These are phyloP conservation scores for Paramecium bursaria DNA, from an alignment of 73 alveolate species.

Conservation along the genomic window DNA sequence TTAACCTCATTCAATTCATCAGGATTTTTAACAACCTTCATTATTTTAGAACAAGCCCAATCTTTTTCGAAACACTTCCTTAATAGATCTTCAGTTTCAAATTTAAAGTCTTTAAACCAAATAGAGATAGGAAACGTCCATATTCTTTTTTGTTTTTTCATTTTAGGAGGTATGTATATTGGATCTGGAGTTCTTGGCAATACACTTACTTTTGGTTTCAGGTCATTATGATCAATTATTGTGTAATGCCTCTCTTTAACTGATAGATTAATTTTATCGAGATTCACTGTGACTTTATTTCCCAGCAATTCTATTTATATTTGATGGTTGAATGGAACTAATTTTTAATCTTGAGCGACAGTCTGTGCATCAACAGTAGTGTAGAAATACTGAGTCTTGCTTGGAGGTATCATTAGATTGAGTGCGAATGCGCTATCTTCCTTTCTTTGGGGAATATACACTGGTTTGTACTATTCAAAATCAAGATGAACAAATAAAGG, in stretches of 20 bases:
- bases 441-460: slow-evolving; percentile 32
- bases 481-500: slow-evolving; percentile 78
- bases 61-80: slow-evolving; percentile 74
- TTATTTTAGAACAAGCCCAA: slow-evolving; percentile 67
- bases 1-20: slow-evolving; percentile 66
- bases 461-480: slow-evolving; percentile 76
- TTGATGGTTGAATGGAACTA: slow-evolving; percentile 24
- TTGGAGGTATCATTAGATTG: slow-evolving; percentile 68
- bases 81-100: slow-evolving; percentile 70
- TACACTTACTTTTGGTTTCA: slow-evolving; percentile 38
- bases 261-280: slow-evolving; percentile 31
- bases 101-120: slow-evolving; percentile 66
- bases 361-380: slow-evolving; percentile 55
- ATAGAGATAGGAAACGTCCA: slow-evolving; percentile 71
- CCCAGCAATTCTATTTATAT: neutral
- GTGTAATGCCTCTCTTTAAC: slow-evolving; percentile 4
- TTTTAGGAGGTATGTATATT: slow-evolving; percentile 58
- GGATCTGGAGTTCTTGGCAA: slow-evolving; percentile 71
- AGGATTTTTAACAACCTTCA: slow-evolving; percentile 69
- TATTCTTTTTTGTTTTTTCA: slow-evolving; percentile 60
- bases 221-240: neutral
- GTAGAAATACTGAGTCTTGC: slow-evolving; percentile 46
- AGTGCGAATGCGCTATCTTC: neutral
- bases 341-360: slow-evolving; percentile 35
- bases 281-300: neutral